These are phyloP conservation scores for Pseudogymnoascus verrucosus DNA, from an alignment of 2,329 filamentous ascomycete species.

Conservation along the genomic window DNA sequence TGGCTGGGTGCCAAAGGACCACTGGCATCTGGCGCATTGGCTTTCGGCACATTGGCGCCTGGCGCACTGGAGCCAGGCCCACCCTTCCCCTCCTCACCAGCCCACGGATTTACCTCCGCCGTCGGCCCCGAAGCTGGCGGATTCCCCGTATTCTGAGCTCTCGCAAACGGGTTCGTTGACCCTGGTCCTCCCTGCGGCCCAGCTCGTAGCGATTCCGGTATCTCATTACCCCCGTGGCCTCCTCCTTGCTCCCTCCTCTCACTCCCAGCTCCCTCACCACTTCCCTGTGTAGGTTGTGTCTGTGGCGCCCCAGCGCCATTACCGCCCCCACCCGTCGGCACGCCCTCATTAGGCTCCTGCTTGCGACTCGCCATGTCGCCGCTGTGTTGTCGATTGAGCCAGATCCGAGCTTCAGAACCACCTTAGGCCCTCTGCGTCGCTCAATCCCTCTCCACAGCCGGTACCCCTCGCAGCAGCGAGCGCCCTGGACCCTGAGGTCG, in stretches of 20 bases:
- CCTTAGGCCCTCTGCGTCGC: not conserved
- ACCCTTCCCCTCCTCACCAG: conserved; percentile 20
- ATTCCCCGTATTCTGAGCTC: conserved; percentile 12
- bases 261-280: not conserved
- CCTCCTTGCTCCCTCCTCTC: not conserved
- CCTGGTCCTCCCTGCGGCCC: conserved; percentile 17
- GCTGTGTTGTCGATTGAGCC: not conserved
- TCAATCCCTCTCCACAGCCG: not conserved
- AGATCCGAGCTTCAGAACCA: not conserved
- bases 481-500: not conserved
- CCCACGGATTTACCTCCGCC: conserved; percentile 23
- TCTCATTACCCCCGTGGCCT: not conserved
- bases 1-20: not conserved
- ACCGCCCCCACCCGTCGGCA: not conserved
- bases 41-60: conserved; percentile 17
- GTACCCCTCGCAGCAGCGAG: not conserved
- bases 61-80: conserved; percentile 14
- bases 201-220: conserved; percentile 24
- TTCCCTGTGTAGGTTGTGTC: not conserved
- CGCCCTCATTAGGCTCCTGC: not conserved
- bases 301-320: not conserved
- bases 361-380: not conserved
- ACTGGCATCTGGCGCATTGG: conserved; percentile 16
- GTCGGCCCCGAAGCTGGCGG: conserved; percentile 11
- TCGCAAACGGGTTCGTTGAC: conserved; percentile 26